Conservation (phyloP, 2,329 filamentous ascomycete species). For the Exophiala phaeomuriformis region DNA sequence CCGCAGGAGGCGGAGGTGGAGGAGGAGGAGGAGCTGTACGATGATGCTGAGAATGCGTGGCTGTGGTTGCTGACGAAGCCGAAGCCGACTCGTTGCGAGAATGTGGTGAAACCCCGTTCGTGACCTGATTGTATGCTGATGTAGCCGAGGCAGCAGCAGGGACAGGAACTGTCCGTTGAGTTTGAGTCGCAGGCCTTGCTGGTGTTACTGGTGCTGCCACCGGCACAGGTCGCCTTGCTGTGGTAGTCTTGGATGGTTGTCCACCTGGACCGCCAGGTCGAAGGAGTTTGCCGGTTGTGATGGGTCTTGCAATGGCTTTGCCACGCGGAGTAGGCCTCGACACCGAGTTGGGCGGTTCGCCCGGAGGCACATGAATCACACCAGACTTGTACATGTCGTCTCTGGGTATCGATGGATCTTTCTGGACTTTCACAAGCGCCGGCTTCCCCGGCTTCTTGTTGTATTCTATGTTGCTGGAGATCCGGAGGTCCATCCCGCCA, state of each 20-base stretch:
- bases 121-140: constrained; percentile 30
- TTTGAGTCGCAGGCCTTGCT: constrained; percentile 31
- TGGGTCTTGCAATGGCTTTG: constrained; percentile 80
- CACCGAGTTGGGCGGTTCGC: constrained; percentile 72
- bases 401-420: constrained; percentile 65
- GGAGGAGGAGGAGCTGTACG: constrained; percentile 47
- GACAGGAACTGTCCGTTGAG: constrained; percentile 29
- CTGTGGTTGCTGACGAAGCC: no score
- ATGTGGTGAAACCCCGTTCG: constrained; percentile 38
- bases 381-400: constrained; percentile 92
- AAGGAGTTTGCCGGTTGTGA: constrained; percentile 87
- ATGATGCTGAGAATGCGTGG: constrained; percentile 9
- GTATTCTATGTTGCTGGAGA: constrained; percentile 81
- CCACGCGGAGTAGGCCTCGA: constrained; percentile 80
- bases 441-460: constrained; percentile 96
- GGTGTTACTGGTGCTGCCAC: constrained; percentile 6
- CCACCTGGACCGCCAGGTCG: constrained; percentile 81
- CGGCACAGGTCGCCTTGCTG: constrained; percentile 29
- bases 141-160: constrained; percentile 18
- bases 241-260: constrained; percentile 57
- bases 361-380: constrained; percentile 75
- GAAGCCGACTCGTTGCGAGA: constrained; percentile 50
- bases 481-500: constrained; percentile 72
- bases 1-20: constrained; percentile 61
- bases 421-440: constrained; percentile 78